Percentiles rank a stretch among this genome's conserved stretches.
These are phyloP conservation scores for Ensete glaucum DNA, from an alignment of 176 grass and related monocot genomes.

Conservation along the genomic window DNA sequence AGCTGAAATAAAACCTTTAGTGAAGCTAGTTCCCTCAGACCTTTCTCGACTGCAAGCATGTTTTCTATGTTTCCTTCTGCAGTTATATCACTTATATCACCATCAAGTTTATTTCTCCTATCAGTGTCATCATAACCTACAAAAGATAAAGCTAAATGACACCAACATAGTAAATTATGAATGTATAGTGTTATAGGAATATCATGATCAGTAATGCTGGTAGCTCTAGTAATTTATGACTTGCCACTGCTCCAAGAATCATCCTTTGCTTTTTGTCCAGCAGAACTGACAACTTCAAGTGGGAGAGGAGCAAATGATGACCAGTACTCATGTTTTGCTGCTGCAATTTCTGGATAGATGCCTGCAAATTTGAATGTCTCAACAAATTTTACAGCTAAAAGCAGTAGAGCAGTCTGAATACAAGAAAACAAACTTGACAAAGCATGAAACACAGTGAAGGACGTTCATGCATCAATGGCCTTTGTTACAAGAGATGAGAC, in stretches of 20 bases:
- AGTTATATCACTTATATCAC: conserved; percentile 46
- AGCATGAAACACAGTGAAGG: neutral
- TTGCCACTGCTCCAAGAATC: conserved; percentile 34
- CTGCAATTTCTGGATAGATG: conserved; percentile 76
- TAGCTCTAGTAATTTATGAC: conserved; percentile 10
- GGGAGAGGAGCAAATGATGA: conserved; percentile 93
- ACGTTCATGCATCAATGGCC: neutral
- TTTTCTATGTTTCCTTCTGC: conserved; percentile 90
- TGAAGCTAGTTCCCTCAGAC: conserved; percentile 73
- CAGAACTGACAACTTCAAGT: conserved; percentile 72
- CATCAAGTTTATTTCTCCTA: conserved; percentile 39
- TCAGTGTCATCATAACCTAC: conserved; percentile 41
- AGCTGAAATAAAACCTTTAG: conserved; percentile 51
- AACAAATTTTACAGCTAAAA: neutral
- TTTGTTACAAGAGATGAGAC: neutral
- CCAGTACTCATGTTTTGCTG: conserved; percentile 84
- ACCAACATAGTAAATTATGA: neutral
- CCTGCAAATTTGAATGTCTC: conserved; percentile 41
- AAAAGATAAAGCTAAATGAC: conserved; percentile 2
- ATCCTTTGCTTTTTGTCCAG: conserved; percentile 79
- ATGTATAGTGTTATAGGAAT: neutral
- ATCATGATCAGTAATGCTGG: neutral
- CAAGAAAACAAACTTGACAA: neutral
- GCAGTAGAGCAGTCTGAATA: neutral
- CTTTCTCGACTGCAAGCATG: conserved; percentile 94